Conservation (phyloP, 1,284 basidiomycete species). For the Puccinia triticina region DNA sequence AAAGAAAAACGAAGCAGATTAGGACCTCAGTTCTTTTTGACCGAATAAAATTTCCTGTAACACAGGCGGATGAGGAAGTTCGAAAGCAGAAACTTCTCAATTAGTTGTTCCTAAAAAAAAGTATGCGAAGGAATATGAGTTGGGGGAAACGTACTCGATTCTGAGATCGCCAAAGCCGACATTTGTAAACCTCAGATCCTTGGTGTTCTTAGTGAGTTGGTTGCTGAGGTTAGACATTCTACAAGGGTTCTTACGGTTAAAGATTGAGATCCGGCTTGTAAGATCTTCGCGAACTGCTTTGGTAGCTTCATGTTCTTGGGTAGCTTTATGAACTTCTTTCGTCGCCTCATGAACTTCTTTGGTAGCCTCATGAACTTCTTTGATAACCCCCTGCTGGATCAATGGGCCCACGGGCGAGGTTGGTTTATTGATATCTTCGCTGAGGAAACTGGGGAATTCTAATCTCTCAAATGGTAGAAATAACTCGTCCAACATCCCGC, state of each 20-base stretch:
- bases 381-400: not conserved
- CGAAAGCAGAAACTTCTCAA: not conserved
- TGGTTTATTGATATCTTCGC: not conserved
- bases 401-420: not conserved
- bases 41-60: not conserved
- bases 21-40: not conserved
- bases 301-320: not conserved
- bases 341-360: no score
- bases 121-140: not conserved
- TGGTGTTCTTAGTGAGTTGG: not conserved
- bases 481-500: not conserved
- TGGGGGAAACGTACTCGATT: slow-evolving; percentile 17
- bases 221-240: not conserved
- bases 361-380: not conserved
- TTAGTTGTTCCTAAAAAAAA: no score
- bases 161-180: slow-evolving; percentile 24
- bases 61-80: not conserved
- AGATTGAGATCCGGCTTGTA: not conserved
- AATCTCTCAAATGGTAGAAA: not conserved
- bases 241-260: not conserved
- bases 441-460: not conserved
- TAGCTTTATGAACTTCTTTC: no score
- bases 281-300: not conserved
- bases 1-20: not conserved
- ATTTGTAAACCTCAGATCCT: not conserved